phyloP scores from a whole-genome alignment of 108 stramenopile species.

The Stephanodiscus minutulus region DNA sequence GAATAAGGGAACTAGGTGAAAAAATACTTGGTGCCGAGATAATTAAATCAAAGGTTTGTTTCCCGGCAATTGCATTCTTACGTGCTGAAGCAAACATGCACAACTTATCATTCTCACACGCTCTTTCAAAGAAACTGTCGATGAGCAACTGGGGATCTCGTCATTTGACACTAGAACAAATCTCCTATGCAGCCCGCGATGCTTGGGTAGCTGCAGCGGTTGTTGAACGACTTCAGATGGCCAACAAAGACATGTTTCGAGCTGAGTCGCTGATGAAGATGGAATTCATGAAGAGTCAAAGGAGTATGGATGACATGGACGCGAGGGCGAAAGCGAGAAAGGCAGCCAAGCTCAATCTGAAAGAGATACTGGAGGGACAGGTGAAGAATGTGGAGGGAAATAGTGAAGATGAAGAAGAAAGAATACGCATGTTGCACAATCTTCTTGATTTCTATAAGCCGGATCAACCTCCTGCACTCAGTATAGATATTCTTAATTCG shows the following conservation, averaged over 20 bases:
- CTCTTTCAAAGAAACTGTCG: slow-evolving; percentile 32
- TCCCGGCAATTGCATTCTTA: background rate
- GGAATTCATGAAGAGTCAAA: slow-evolving; percentile 40
- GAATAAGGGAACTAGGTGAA: slow-evolving; percentile 50
- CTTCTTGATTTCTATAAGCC: slow-evolving; percentile 19
- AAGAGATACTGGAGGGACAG: slow-evolving; percentile 16
- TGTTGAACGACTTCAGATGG: slow-evolving; percentile 37
- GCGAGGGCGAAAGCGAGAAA: slow-evolving; percentile 36
- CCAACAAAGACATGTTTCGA: slow-evolving; percentile 37
- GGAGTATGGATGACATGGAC: slow-evolving; percentile 40
- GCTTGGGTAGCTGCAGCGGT: slow-evolving; percentile 83
- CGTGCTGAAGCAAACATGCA: no score
- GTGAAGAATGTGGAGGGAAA: background rate
- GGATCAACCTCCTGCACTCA: slow-evolving; percentile 37
- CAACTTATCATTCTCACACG: background rate
- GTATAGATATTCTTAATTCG: slow-evolving; percentile 14
- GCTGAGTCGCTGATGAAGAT: slow-evolving; percentile 36
- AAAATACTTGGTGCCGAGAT: slow-evolving; percentile 56
- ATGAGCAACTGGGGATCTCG: slow-evolving; percentile 63
- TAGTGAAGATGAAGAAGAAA: slow-evolving; percentile 3
- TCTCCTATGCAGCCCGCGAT: slow-evolving; percentile 76
- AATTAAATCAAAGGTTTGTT: slow-evolving; percentile 44
- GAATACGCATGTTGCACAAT: slow-evolving; percentile 14
- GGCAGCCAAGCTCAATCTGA: slow-evolving; percentile 33
- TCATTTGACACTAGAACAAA: slow-evolving; percentile 60